Conservation (phyloP, 1,284 basidiomycete genomes). For the Apiotrichum siamense region DNA sequence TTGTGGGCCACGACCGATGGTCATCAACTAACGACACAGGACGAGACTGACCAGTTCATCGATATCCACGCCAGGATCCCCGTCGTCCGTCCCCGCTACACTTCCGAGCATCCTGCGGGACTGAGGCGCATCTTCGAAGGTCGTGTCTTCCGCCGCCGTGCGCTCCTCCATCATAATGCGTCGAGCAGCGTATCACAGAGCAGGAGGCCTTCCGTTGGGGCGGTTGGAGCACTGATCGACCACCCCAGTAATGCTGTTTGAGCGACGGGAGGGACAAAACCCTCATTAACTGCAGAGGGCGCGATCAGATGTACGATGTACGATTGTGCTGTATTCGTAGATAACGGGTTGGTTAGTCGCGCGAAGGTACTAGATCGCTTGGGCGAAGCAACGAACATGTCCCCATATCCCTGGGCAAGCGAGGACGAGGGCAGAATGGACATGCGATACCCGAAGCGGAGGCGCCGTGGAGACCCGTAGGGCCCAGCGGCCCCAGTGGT, state of each 20-base stretch:
- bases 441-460: no score
- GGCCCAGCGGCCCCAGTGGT: no score
- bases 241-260: conserved; percentile 6
- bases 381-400: no score
- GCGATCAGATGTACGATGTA: no score
- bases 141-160: conserved; percentile 26
- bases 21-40: conserved; percentile 20
- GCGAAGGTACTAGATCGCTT: no score
- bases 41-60: conserved; percentile 43
- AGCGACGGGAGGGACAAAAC: no score
- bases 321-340: no score
- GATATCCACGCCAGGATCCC: conserved; percentile 34
- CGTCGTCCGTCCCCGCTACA: conserved; percentile 8
- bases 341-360: no score
- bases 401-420: no score
- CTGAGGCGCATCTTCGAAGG: conserved; percentile 39
- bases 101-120: conserved; percentile 11
- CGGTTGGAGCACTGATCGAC: conserved; percentile 18
- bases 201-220: neutral
- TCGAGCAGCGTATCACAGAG: neutral
- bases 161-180: conserved; percentile 12
- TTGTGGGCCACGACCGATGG: conserved; percentile 19
- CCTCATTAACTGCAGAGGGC: no score
- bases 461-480: no score
- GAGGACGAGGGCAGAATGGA: no score